phyloP scores from a whole-genome alignment of 2,329 filamentous ascomycete genomes.

The Colletotrichum salicis region DNA sequence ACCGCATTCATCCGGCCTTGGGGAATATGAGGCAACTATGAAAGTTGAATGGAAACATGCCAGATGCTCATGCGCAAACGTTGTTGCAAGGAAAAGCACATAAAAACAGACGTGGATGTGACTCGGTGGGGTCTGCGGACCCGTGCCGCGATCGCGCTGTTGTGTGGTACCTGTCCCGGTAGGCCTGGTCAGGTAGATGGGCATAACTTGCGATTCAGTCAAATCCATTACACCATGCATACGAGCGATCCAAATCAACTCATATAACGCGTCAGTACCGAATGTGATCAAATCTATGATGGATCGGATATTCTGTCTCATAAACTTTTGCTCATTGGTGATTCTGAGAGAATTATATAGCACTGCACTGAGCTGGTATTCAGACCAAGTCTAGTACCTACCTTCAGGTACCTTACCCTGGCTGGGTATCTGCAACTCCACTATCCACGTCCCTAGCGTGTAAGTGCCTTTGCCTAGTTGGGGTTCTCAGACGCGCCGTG shows the following conservation, averaged over 20 bases:
- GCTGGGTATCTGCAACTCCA: neutral
- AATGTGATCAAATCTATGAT: too few species aligned
- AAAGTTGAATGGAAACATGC: neutral
- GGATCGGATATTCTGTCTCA: too few species aligned
- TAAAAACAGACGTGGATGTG: neutral
- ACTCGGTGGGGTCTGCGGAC: neutral
- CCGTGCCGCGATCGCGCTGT: conserved; percentile 30
- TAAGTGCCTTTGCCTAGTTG: conserved; percentile 7
- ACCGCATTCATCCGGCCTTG: neutral
- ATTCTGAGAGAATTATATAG: too few species aligned
- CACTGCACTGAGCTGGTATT: too few species aligned
- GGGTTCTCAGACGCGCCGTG: conserved; percentile 27
- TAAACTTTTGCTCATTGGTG: too few species aligned
- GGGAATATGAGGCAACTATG: neutral
- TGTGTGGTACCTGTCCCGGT: neutral
- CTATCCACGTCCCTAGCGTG: conserved; percentile 14
- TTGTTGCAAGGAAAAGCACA: too few species aligned
- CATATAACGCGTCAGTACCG: neutral
- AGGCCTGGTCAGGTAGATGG: neutral
- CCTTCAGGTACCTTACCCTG: neutral
- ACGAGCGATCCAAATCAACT: neutral
- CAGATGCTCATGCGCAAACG: too few species aligned
- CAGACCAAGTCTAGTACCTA: neutral
- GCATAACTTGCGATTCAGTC: neutral
- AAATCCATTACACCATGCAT: neutral